Conservation (phyloP, 1,139 yeast species). For the Taiozyma sp. region DNA sequence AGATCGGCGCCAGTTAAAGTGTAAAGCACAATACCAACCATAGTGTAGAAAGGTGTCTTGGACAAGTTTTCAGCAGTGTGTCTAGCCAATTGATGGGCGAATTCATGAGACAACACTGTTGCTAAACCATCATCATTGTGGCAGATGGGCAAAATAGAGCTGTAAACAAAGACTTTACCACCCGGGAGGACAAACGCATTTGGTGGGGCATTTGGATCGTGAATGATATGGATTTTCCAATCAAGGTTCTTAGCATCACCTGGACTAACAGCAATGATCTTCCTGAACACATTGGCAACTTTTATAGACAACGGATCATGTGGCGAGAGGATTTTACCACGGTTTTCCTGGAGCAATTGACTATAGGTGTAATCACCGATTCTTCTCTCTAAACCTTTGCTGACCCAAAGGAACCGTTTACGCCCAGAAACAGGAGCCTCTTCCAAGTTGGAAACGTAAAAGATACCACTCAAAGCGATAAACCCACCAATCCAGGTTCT, state of each 20-base stretch:
- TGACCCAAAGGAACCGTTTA: constrained; percentile 67
- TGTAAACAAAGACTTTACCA: constrained; percentile 89
- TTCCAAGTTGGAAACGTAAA: constrained; percentile 64
- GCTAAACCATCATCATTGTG: constrained; percentile 87
- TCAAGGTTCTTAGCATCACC: constrained; percentile 37
- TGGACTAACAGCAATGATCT: constrained; percentile 57
- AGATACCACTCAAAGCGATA: constrained; percentile 34
- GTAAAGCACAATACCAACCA: constrained; percentile 46
- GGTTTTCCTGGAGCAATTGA: constrained; percentile 50
- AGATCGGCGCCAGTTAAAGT: constrained; percentile 47
- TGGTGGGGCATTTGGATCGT: constrained; percentile 70
- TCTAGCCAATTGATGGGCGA: constrained; percentile 90
- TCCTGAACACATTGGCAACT: constrained; percentile 57
- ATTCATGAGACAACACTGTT: constrained; percentile 88
- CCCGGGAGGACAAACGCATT: constrained; percentile 96
- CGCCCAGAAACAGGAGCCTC: constrained; percentile 83
- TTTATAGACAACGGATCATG: constrained; percentile 50
- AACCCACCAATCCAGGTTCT: constrained; percentile 24
- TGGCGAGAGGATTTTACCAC: constrained; percentile 43
- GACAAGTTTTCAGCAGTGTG: constrained; percentile 83
- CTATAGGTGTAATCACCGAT: constrained; percentile 70
- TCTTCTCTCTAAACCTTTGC: constrained; percentile 57
- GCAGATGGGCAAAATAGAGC: constrained; percentile 76
- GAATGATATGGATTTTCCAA: constrained; percentile 83
- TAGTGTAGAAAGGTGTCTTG: constrained; percentile 53